Evolutionary conservation across 768 basidiomycete genomes (phyloP).

Genomic region (Lactarius pseudohatsudake): DNA sequence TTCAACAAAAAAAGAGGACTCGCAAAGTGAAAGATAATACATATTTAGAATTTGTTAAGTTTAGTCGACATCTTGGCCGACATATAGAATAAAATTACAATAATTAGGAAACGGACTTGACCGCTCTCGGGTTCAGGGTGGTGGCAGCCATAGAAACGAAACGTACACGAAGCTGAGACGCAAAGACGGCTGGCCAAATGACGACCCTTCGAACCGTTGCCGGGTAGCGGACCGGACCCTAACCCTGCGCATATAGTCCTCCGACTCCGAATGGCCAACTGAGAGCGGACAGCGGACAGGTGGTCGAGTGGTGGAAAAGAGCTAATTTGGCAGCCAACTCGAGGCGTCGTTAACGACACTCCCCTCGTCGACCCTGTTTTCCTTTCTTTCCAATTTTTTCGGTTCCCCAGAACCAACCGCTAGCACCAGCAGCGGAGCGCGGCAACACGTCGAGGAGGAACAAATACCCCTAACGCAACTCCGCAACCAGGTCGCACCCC

Average conservation of each 20-base stretch:
- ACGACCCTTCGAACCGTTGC: too few species aligned
- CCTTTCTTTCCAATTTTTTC: not conserved
- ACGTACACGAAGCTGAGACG: too few species aligned
- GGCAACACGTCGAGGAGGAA: constrained; percentile 10
- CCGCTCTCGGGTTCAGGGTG: not conserved
- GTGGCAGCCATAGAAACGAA: not conserved
- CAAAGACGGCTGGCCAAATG: too few species aligned
- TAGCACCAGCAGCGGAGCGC: not conserved
- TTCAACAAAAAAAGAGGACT: not conserved
- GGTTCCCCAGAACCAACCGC: constrained; percentile 17
- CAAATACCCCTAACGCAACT: constrained; percentile 25
- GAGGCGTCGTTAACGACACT: not conserved
- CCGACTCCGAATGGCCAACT: too few species aligned
- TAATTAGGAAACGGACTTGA: not conserved
- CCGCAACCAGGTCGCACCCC: not conserved
- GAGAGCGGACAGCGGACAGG: too few species aligned
- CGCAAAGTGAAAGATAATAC: not conserved
- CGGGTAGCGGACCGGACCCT: not conserved
- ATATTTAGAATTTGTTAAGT: not conserved
- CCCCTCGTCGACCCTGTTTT: constrained; percentile 20
- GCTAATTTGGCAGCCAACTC: not conserved
- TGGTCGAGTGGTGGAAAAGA: not conserved
- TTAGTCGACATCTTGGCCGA: not conserved
- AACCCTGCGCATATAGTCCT: not conserved
- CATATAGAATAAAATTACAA: not conserved